Evolutionary conservation across 2,329 filamentous ascomycete species (phyloP).

Genomic region (Dactylellina cionopaga): DNA sequence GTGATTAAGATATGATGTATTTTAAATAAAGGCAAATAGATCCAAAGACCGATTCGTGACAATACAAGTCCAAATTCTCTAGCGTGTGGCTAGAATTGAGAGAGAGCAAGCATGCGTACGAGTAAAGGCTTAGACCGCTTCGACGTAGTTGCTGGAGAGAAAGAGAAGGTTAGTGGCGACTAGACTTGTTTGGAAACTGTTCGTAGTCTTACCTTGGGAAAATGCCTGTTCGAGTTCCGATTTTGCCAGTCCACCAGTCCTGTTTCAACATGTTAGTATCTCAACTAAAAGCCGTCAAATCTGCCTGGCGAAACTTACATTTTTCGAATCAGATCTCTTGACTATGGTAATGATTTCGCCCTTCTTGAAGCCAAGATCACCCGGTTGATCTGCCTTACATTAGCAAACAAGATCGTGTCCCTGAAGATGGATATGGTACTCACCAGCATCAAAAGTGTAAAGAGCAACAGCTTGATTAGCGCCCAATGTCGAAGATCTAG

Average conservation of each 20-base stretch:
- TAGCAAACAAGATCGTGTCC: not conserved
- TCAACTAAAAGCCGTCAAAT: conserved; percentile 9
- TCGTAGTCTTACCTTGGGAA: conserved; percentile 77
- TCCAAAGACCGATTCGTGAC: too few relatives aligned
- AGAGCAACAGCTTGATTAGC: conserved; percentile 87
- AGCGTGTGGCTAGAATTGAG: too few relatives aligned
- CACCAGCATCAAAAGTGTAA: conserved; percentile 86
- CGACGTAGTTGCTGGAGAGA: conserved; percentile 57
- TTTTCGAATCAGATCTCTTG: conserved; percentile 91
- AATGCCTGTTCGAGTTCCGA: conserved; percentile 85
- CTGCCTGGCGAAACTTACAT: conserved; percentile 69
- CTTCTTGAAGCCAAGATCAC: conserved; percentile 95
- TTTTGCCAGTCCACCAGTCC: conserved; percentile 78
- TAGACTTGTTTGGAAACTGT: not conserved
- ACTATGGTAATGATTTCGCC: conserved; percentile 94
- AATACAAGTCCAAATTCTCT: too few relatives aligned
- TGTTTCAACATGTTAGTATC: conserved; percentile 30
- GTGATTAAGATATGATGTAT: too few relatives aligned
- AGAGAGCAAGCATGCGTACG: not conserved
- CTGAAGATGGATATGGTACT: conserved; percentile 12
- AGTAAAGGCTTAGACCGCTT: conserved; percentile 54
- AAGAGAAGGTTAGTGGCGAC: conserved; percentile 11
- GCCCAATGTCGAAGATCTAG: conserved; percentile 63
- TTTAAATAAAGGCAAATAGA: too few relatives aligned
- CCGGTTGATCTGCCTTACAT: conserved; percentile 72